These are phyloP conservation scores for Aureobasidium namibiae DNA, from an alignment of 2,329 filamentous ascomycete genomes.

Conservation along the genomic window DNA sequence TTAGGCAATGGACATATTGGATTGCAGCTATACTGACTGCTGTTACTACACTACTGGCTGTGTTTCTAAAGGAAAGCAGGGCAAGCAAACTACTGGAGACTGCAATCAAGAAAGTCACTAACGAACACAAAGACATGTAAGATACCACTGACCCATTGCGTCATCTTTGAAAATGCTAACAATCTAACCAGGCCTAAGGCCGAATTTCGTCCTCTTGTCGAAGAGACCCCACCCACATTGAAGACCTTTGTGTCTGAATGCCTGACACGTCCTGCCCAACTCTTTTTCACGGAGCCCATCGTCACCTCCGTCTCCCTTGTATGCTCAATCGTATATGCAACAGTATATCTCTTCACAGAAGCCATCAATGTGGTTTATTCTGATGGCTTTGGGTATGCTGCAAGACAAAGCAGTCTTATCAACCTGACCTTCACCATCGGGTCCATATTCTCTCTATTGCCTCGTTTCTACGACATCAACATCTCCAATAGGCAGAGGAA, in stretches of 20 bases:
- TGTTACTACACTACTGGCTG: neutral
- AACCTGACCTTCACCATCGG: neutral
- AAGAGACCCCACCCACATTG: neutral
- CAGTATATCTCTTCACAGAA: neutral
- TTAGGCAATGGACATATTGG: neutral
- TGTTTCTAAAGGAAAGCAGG: neutral
- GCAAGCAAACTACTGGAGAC: neutral
- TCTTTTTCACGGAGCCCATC: neutral
- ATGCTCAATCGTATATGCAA: neutral
- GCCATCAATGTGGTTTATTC: neutral
- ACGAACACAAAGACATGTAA: neutral
- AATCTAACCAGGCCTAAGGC: neutral
- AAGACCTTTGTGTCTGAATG: neutral
- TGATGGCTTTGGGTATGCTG: neutral
- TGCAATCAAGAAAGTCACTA: neutral
- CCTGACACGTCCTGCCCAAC: neutral
- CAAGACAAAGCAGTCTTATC: neutral
- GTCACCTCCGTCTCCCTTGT: neutral
- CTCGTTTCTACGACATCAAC: neutral
- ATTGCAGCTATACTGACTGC: neutral
- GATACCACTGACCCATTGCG: neutral
- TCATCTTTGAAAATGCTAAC: neutral
- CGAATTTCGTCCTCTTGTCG: neutral
- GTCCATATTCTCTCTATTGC: neutral
- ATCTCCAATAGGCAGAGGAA: neutral